A percentile compares a stretch with the other conserved stretches of the same genome.
Evolutionary conservation across 2,329 filamentous ascomycete genomes (phyloP).

Genomic region (Venturia pyrina): DNA sequence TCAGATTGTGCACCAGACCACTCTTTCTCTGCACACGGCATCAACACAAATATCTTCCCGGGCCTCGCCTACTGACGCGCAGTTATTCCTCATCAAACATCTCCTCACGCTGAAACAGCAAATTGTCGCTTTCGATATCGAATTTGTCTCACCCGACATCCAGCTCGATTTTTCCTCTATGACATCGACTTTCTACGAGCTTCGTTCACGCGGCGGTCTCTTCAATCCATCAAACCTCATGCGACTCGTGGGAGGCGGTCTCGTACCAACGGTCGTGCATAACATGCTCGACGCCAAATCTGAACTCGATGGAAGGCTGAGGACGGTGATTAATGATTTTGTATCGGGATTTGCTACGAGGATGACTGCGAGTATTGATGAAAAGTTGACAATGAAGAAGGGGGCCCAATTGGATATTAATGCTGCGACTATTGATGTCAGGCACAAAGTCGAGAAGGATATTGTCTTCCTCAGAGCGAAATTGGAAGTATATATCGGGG

Average conservation of each 20-base stretch:
- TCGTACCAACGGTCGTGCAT: conserved; percentile 56
- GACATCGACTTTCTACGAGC: conserved; percentile 57
- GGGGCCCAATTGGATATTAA: conserved; percentile 6
- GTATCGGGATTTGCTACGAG: conserved; percentile 46
- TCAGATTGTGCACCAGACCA: conserved; percentile 84
- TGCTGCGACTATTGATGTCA: conserved; percentile 33
- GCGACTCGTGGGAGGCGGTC: conserved; percentile 41
- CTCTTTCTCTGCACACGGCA: conserved; percentile 68
- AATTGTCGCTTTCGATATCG: conserved; percentile 91
- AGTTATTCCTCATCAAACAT: conserved; percentile 91
- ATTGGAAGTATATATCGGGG: conserved; percentile 53
- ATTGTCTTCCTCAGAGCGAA: conserved; percentile 45
- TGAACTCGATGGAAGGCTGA: conserved; percentile 52
- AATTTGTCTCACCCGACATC: conserved; percentile 56
- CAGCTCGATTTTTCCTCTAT: conserved; percentile 57
- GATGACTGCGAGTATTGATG: conserved; percentile 42
- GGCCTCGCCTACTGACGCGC: conserved; percentile 59
- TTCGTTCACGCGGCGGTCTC: conserved; percentile 53
- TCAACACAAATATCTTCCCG: conserved; percentile 59
- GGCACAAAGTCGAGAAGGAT: conserved; percentile 47
- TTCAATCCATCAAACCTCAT: conserved; percentile 57
- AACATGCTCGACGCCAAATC: conserved; percentile 64
- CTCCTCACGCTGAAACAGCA: conserved; percentile 92
- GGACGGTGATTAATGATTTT: conserved; percentile 56
- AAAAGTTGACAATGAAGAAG: conserved; percentile 17